Base-by-base conservation (phyloP, 2,329 filamentous ascomycete species). In the Dothiorella sarmentorum region DNA sequence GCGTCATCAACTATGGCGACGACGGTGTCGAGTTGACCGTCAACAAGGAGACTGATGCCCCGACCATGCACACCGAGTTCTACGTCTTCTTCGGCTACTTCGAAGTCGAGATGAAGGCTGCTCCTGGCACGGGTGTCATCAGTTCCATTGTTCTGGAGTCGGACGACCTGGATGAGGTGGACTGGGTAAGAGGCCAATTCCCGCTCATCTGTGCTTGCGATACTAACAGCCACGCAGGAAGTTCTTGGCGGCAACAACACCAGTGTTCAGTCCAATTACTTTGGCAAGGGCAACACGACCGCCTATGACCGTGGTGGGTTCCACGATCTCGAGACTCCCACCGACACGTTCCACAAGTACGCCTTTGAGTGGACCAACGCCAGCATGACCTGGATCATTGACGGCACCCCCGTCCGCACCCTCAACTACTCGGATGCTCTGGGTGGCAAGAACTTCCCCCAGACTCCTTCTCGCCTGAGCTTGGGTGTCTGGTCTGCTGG, bases 291-390 rank as follows among this genome's bases (percentile, higher is more conserved):
- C 49, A 78, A 89, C 73, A 85, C 82, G 57, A 81, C 81, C n/a
- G 82, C 81, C 60, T 91, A 85, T 73, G 85, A 91, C 75, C 86
- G 88, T 62, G 87, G 83, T 68, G 79, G 79, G 59, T 86, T 83
- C 77, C 80, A 85, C 67, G 62, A 76, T n/a, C 79, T 90, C 52
- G 64, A 65, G 55, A 76, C 77, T 66, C 81, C 86, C 40, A 83
- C 83, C 67, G 75, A 78, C 49, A 82, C 84, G 56, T 68, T 68
- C 53, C 85, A 89, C 79, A 88, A 81, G 59, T 90, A 90, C 75
- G 88, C 87, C n/a, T 78, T 85, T 27, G 78, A 85, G 64, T 92
- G 89, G 89, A 90, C 85, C 20, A 76, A 82, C 62, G 83, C 87
- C 1, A 74, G 79, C 59, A 75, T 91, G 17, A 80, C 85, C 61